phyloP scores from a whole-genome alignment of 2,329 filamentous ascomycete species.

The Monilinia polystroma region DNA sequence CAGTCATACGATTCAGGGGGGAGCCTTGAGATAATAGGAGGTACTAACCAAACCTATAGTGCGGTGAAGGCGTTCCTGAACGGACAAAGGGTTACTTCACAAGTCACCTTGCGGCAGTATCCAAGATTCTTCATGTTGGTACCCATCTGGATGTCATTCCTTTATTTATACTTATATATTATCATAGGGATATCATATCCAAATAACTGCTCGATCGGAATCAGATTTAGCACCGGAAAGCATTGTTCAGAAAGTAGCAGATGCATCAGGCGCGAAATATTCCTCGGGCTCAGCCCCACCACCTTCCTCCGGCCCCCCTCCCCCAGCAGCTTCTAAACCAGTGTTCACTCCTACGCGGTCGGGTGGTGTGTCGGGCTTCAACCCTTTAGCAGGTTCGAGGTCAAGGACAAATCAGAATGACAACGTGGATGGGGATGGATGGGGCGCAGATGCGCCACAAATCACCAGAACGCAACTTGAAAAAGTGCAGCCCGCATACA shows the following conservation, averaged over 20 bases:
- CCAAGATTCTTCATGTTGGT: conserved; percentile 80
- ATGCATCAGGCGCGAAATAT: conserved; percentile 95
- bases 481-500: conserved; percentile 89
- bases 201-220: conserved; percentile 92
- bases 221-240: conserved; percentile 81
- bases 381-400: conserved; percentile 66
- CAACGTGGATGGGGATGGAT: conserved; percentile 79
- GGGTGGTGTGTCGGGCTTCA: conserved; percentile 53
- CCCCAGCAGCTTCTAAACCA: conserved; percentile 81
- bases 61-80: conserved; percentile 96
- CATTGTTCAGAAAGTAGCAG: conserved; percentile 90
- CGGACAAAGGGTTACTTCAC: conserved; percentile 98
- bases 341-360: conserved; percentile 75
- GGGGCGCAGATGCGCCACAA: conserved; percentile 91
- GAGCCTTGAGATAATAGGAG: background rate
- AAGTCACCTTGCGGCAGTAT: conserved; percentile 84
- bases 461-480: conserved; percentile 83
- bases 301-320: conserved; percentile 45
- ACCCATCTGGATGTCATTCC: background rate
- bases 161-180: conserved; percentile 24
- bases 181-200: conserved; percentile 82
- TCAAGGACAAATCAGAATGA: conserved; percentile 53
- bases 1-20: conserved; percentile 30
- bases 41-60: conserved; percentile 51
- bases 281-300: conserved; percentile 65